Conservation (phyloP, 805 yeast species). For the Suhomyces pyralidae region DNA sequence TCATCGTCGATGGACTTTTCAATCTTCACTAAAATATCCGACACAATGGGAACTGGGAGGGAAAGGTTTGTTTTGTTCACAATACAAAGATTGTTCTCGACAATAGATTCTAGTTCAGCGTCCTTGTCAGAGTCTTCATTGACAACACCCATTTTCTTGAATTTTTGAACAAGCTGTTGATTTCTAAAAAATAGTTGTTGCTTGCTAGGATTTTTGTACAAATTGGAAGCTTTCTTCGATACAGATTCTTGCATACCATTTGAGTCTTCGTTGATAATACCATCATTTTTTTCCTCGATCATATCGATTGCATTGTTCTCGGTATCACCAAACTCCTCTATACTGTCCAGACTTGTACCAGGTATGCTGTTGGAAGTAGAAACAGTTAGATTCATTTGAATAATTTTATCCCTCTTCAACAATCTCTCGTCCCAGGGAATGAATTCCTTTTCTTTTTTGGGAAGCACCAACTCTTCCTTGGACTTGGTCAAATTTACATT, state of each 20-base stretch:
- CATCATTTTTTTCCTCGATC: constrained; percentile 4
- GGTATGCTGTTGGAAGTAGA: constrained; percentile 15
- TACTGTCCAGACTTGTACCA: constrained; percentile 7
- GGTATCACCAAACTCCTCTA: background rate
- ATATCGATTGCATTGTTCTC: background rate
- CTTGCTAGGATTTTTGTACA: constrained; percentile 24
- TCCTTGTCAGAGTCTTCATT: background rate
- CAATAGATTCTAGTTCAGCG: background rate
- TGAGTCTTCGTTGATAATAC: background rate
- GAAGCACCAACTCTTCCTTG: constrained; percentile 36
- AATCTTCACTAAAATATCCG: constrained; percentile 23
- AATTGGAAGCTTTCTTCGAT: constrained; percentile 8
- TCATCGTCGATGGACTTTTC: constrained; percentile 19
- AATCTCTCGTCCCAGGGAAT: constrained; percentile 38
- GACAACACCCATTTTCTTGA: background rate
- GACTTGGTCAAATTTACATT: constrained; percentile 35
- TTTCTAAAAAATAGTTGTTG: constrained; percentile 21
- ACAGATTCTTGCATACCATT: background rate
- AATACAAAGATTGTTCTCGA: background rate
- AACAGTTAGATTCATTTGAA: constrained; percentile 20
- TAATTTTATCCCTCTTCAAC: constrained; percentile 25
- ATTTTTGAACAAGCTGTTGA: constrained; percentile 9
- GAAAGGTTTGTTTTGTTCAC: background rate
- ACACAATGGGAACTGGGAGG: constrained; percentile 21
- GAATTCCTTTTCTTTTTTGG: constrained; percentile 28